A percentile compares a stretch with the other conserved stretches of the same genome.
Evolutionary conservation across 2,329 filamentous ascomycete genomes (phyloP).

Genomic region (Periglandula ipomoeae): DNA sequence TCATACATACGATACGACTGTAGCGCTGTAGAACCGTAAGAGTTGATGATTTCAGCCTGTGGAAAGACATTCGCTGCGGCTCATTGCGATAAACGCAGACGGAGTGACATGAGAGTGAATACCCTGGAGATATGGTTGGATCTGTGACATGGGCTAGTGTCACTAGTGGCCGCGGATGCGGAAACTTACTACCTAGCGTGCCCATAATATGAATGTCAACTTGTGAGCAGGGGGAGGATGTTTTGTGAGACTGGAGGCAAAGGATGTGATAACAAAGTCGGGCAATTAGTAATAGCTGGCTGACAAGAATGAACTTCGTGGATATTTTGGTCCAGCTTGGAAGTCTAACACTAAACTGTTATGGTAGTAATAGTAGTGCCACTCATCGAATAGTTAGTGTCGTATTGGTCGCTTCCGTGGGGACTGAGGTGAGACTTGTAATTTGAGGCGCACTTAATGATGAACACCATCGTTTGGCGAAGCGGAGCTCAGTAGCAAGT

Average conservation of each 20-base stretch:
- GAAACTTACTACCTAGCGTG: neutral
- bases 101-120: too few relatives aligned
- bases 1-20: too few relatives aligned
- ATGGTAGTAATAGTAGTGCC: neutral
- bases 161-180: neutral
- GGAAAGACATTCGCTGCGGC: too few relatives aligned
- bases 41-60: too few relatives aligned
- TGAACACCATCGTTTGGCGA: neutral
- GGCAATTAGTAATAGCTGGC: neutral
- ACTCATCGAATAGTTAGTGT: neutral
- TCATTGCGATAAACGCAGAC: neutral
- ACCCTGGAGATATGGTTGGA: neutral
- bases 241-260: neutral
- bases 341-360: neutral
- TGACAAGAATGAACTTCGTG: too few relatives aligned
- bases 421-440: neutral
- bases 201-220: neutral
- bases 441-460: neutral
- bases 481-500: neutral
- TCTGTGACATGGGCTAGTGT: neutral
- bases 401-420: neutral
- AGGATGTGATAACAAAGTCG: neutral
- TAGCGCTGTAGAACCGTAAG: too few relatives aligned
- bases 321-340: neutral
- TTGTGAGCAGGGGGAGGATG: neutral